Evolutionary conservation across 73 alveolate species (phyloP).

Genomic region (Blepharisma japonicum): DNA sequence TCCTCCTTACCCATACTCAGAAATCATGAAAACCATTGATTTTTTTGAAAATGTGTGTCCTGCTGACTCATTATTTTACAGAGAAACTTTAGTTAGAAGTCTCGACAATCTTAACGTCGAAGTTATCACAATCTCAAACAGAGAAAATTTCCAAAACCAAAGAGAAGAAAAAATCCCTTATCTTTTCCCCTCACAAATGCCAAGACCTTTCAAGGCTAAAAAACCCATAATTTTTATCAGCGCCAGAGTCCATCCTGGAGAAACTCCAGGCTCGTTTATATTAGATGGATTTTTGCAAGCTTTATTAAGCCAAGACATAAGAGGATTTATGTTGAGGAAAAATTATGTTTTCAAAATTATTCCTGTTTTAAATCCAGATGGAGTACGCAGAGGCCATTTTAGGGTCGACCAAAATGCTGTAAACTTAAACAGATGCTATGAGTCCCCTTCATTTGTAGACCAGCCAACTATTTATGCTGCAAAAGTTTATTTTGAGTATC

Average conservation of each 20-base stretch:
- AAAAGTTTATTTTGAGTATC: constrained; percentile 58
- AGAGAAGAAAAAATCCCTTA: not conserved
- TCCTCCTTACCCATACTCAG: constrained; percentile 10
- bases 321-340: constrained; percentile 37
- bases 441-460: constrained; percentile 35
- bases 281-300: constrained; percentile 21
- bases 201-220: constrained; percentile 25
- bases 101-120: not conserved
- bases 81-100: not conserved
- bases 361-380: constrained; percentile 63
- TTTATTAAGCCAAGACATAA: constrained; percentile 28
- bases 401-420: constrained; percentile 46
- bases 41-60: not conserved
- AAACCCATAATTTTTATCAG: constrained; percentile 43
- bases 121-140: not conserved
- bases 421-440: constrained; percentile 54
- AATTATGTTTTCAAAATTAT: constrained; percentile 51
- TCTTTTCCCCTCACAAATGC: not conserved
- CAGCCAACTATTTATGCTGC: constrained; percentile 68
- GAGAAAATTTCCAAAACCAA: constrained; percentile 22
- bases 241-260: constrained; percentile 44
- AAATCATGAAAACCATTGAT: not conserved
- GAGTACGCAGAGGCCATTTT: constrained; percentile 53
- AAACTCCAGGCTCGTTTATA: constrained; percentile 34
- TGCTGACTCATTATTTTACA: not conserved